These are phyloP conservation scores for Leccinum rimulosum DNA, from an alignment of 768 basidiomycete species.

Conservation along the genomic window DNA sequence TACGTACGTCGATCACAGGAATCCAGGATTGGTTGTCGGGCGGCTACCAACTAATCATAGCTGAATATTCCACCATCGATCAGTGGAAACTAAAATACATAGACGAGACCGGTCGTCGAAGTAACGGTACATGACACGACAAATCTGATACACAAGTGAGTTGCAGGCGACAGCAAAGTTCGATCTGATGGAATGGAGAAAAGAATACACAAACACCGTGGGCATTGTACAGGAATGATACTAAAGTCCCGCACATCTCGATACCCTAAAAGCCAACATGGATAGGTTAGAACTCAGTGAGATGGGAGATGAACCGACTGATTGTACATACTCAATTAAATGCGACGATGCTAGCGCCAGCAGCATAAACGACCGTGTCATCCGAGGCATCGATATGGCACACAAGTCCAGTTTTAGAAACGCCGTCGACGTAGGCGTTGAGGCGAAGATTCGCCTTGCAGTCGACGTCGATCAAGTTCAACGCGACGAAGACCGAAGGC, in stretches of 20 bases:
- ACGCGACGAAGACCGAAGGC: slow-evolving; percentile 18
- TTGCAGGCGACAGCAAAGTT: not conserved
- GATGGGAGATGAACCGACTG: not conserved
- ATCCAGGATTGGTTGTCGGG: too few relatives aligned
- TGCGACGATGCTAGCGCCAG: slow-evolving; percentile 4
- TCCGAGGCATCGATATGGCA: slow-evolving; percentile 12
- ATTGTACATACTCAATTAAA: slow-evolving; percentile 1
- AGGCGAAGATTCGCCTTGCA: slow-evolving; percentile 11
- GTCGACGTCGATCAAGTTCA: slow-evolving; percentile 15
- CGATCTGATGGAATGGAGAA: not conserved
- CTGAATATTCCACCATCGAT: too few relatives aligned
- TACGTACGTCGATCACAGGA: too few relatives aligned
- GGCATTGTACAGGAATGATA: not conserved
- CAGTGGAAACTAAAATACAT: not conserved
- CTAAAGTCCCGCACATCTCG: not conserved
- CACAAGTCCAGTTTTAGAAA: slow-evolving; percentile 5
- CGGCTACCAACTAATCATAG: too few relatives aligned
- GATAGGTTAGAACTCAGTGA: not conserved
- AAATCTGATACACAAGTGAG: not conserved
- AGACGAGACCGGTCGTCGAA: not conserved
- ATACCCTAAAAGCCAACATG: not conserved
- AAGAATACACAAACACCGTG: not conserved
- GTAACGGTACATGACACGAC: not conserved
- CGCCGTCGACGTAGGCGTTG: slow-evolving; percentile 7
- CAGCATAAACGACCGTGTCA: slow-evolving; percentile 5